phyloP scores from a whole-genome alignment of 495 filamentous ascomycete genomes.

The Evansstolkia leycettana region DNA sequence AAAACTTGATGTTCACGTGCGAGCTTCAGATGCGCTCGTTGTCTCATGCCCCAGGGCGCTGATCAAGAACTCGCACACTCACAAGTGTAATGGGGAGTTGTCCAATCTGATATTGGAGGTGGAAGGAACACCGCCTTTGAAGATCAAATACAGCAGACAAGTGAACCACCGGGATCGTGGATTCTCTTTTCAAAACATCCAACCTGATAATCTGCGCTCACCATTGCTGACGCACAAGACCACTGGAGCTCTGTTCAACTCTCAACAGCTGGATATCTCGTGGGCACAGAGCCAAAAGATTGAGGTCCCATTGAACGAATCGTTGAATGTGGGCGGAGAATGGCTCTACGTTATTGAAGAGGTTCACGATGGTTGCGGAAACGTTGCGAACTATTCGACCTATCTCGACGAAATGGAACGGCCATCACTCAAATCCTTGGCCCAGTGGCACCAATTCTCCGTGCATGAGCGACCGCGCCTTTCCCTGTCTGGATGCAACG shows the following conservation, averaged over 20 bases:
- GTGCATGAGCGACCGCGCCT: constrained; percentile 78
- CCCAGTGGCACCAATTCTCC: constrained; percentile 68
- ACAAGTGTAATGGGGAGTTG: constrained; percentile 73
- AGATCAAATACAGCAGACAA: constrained; percentile 77
- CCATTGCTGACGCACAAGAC: constrained; percentile 49
- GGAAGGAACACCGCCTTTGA: constrained; percentile 80
- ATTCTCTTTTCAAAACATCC: constrained; percentile 78
- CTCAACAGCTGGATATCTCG: constrained; percentile 44
- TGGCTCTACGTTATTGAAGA: constrained; percentile 90
- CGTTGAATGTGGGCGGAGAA: constrained; percentile 57
- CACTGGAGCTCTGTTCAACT: constrained; percentile 41
- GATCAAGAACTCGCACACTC: constrained; percentile 47
- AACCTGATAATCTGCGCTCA: constrained; percentile 74
- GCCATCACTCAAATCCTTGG: constrained; percentile 36
- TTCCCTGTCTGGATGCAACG: constrained; percentile 60
- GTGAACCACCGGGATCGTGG: constrained; percentile 65
- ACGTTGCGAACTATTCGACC: constrained; percentile 67
- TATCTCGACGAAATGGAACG: constrained; percentile 45
- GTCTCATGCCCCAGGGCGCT: constrained; percentile 69
- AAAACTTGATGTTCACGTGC: constrained; percentile 77
- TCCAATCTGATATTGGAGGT: constrained; percentile 75
- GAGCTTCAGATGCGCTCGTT: constrained; percentile 62
- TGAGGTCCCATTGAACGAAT: constrained; percentile 75
- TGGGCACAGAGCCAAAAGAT: constrained; percentile 73
- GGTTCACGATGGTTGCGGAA: constrained; percentile 81